Base-by-base conservation (phyloP, 2,329 filamentous ascomycete genomes). In the Aspergillus pseudotamarii region DNA sequence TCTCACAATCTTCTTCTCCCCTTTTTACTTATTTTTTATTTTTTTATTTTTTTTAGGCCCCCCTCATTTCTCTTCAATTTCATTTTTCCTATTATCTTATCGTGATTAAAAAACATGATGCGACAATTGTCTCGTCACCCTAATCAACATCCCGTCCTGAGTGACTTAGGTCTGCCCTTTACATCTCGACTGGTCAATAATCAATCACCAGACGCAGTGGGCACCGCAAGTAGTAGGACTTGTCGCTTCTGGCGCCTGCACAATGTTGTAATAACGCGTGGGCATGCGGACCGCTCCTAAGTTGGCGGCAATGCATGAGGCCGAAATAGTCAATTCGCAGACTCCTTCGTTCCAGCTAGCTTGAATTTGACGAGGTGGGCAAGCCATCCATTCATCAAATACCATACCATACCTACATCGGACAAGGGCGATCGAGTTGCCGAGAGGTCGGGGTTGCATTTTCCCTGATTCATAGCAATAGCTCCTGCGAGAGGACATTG, bases 191-290 rank as follows among this genome's bases (percentile, higher is more conserved):
- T 51, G 16, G 43, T 50, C 12, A 23, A n/a, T 19, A 51, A 36
- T 38, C 46, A 36, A 36, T 59, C 57, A 34, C 16, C 48, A 32
- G 48, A 32, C 46, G 30, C 45, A 14, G 21, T 11, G 58, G 41
- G 57, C 48, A 5, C 55, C 51, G 21, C 55, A 63, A 61, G 41
- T 14, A 45, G 53, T 34, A 43, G 41, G 26, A 34, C 38, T 41
- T 41, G 43, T 23, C 48, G 51, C 38, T 43, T 61, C 50, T 43
- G 55, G 61, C 62, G 30, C 54, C 66, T 72, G 71, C 67, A 68
- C n/a, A 58, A 68, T 68, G 68, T 54, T 65, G 70, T 70, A 68
- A 76, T 75, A 48, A 48, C 61, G 59, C 59, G 61, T 66, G 58
- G 61, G 58, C 55, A 30, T 38, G 57, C 60, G 53, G 58, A 50